phyloP scores from a whole-genome alignment of 1,284 basidiomycete species.

The Apiotrichum porosum region DNA sequence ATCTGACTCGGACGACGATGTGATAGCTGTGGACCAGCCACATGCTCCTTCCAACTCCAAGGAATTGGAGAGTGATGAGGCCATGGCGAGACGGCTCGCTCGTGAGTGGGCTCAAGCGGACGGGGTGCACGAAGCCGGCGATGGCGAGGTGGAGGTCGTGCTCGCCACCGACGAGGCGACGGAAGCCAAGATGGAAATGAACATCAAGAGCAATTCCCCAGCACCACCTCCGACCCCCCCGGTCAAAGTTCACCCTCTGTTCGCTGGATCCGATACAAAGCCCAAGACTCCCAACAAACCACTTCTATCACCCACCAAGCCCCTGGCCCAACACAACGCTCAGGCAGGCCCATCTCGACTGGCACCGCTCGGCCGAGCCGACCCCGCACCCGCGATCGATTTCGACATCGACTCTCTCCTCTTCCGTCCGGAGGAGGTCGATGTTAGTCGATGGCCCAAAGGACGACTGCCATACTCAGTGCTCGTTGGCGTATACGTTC shows the following conservation, averaged over 20 bases:
- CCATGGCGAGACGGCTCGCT: slow-evolving; percentile 27
- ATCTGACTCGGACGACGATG: slow-evolving; percentile 33
- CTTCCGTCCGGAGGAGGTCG: slow-evolving; percentile 49
- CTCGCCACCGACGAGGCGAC: neutral
- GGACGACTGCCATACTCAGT: slow-evolving; percentile 69
- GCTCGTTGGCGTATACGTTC: slow-evolving; percentile 68
- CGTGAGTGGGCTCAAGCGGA: slow-evolving; percentile 16
- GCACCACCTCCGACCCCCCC: too few relatives aligned
- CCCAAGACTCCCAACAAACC: too few relatives aligned
- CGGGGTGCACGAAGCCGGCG: slow-evolving; percentile 3
- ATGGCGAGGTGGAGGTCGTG: slow-evolving; percentile 15
- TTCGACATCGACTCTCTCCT: slow-evolving; percentile 48
- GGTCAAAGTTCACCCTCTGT: too few relatives aligned
- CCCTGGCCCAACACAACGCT: neutral
- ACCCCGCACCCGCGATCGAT: slow-evolving; percentile 40
- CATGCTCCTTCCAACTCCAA: neutral
- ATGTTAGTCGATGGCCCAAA: slow-evolving; percentile 45
- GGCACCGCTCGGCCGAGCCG: slow-evolving; percentile 21
- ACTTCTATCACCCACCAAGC: neutral
- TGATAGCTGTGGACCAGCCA: neutral
- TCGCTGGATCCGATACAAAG: too few relatives aligned
- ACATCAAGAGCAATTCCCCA: slow-evolving; percentile 15
- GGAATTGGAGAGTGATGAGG: slow-evolving; percentile 19
- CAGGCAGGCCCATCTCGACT: slow-evolving; percentile 6
- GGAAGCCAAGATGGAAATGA: neutral